phyloP scores from a whole-genome alignment of 2,329 filamentous ascomycete species.

The Talaromyces sp. region DNA sequence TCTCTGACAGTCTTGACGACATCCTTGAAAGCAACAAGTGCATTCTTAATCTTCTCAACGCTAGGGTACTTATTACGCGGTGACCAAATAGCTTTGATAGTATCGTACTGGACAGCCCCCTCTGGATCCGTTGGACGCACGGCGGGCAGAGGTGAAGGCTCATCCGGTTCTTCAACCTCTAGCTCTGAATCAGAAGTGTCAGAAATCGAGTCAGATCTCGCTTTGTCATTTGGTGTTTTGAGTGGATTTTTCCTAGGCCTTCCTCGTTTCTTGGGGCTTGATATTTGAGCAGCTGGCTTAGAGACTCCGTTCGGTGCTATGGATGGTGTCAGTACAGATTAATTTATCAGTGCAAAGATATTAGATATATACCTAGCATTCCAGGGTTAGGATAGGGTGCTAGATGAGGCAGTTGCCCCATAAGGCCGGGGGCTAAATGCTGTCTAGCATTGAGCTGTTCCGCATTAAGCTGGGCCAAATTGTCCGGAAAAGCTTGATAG shows the following conservation, averaged over 20 bases:
- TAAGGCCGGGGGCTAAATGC: background rate
- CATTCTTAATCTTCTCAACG: slow-evolving; percentile 52
- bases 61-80: slow-evolving; percentile 51
- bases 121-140: slow-evolving; percentile 52
- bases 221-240: slow-evolving; percentile 26
- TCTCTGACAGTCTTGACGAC: slow-evolving; percentile 59
- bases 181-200: slow-evolving; percentile 51
- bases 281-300: slow-evolving; percentile 22
- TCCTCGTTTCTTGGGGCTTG: slow-evolving; percentile 26
- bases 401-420: slow-evolving; percentile 12
- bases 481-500: slow-evolving; percentile 17
- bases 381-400: slow-evolving; percentile 13
- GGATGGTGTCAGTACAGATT: background rate
- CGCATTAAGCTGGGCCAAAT: slow-evolving; percentile 11
- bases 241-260: slow-evolving; percentile 22
- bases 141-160: slow-evolving; percentile 54
- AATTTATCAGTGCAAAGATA: background rate
- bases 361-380: slow-evolving; percentile 12
- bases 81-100: slow-evolving; percentile 60
- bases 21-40: slow-evolving; percentile 57
- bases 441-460: slow-evolving; percentile 18
- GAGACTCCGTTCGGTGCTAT: slow-evolving; percentile 13
- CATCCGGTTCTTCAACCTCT: slow-evolving; percentile 51
- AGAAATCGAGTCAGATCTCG: slow-evolving; percentile 47
- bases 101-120: slow-evolving; percentile 56